Percentiles rank a stretch among this genome's conserved stretches.
These are phyloP conservation scores for Entomortierella chlamydospora DNA, from an alignment of 192 early-diverging fungal genomes.

Conservation along the genomic window DNA sequence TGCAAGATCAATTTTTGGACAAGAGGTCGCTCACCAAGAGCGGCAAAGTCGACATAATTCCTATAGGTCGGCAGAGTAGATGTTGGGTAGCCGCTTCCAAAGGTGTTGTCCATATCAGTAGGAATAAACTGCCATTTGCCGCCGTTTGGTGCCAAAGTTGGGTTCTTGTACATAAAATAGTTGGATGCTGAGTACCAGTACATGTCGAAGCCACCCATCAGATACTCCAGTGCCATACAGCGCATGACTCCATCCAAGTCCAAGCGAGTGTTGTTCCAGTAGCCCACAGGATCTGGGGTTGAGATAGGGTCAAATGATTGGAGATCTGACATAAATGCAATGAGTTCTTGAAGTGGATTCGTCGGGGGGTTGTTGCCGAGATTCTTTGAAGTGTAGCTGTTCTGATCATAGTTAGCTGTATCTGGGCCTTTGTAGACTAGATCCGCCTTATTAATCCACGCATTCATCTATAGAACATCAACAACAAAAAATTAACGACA, in stretches of 20 bases:
- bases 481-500: constrained; percentile 56
- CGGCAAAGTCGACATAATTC: constrained; percentile 18
- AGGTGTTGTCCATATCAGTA: constrained; percentile 59
- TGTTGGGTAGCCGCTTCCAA: constrained; percentile 51
- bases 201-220: constrained; percentile 54
- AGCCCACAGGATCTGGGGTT: constrained; percentile 14
- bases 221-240: constrained; percentile 54
- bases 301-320: constrained; percentile 26
- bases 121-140: constrained; percentile 49
- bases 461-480: too few species aligned
- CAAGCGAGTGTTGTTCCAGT: constrained; percentile 45
- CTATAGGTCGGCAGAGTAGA: constrained; percentile 18
- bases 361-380: constrained; percentile 9
- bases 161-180: constrained; percentile 52
- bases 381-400: constrained; percentile 11
- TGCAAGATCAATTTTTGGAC: constrained; percentile 51
- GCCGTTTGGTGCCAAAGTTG: constrained; percentile 26
- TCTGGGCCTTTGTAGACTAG: constrained; percentile 45
- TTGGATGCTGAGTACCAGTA: constrained; percentile 45
- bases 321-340: constrained; percentile 53
- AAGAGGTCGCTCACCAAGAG: constrained; percentile 21
- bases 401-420: constrained; percentile 20
- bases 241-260: constrained; percentile 51
- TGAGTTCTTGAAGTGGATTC: constrained; percentile 32
- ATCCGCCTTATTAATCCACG: constrained; percentile 36